These are phyloP conservation scores for Lichtheimia ramosa DNA, from an alignment of 371 early-diverging fungal species.

Conservation along the genomic window DNA sequence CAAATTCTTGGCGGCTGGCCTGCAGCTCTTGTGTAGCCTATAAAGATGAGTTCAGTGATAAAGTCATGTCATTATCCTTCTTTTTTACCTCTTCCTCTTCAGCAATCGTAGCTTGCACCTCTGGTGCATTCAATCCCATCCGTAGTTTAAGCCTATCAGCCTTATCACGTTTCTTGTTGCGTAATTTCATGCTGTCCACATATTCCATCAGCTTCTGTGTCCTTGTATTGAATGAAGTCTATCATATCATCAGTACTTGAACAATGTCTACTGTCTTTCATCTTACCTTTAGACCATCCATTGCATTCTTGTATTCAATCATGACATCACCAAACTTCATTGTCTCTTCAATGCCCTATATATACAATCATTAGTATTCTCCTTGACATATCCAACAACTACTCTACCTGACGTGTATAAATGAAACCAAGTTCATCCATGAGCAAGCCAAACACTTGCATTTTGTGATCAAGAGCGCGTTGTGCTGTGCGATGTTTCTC, in stretches of 20 bases:
- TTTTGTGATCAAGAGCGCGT: slow-evolving; percentile 51
- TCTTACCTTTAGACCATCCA: slow-evolving; percentile 54
- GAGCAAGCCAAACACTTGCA: slow-evolving; percentile 61
- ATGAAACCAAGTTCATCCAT: slow-evolving; percentile 59
- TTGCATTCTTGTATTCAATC: slow-evolving; percentile 55
- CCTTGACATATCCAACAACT: neutral
- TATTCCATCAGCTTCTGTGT: slow-evolving; percentile 58
- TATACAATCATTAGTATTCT: neutral
- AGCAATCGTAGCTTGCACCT: slow-evolving; percentile 40
- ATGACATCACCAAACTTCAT: slow-evolving; percentile 61
- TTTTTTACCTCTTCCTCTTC: slow-evolving; percentile 41
- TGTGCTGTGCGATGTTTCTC: slow-evolving; percentile 48
- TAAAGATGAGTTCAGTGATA: slow-evolving; percentile 6
- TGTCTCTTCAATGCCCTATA: slow-evolving; percentile 48
- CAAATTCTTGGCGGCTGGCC: slow-evolving; percentile 36
- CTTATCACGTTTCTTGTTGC: slow-evolving; percentile 50
- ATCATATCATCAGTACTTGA: neutral
- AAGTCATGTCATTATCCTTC: slow-evolving; percentile 10
- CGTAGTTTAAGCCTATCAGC: slow-evolving; percentile 48
- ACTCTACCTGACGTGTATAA: slow-evolving; percentile 45
- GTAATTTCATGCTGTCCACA: slow-evolving; percentile 49
- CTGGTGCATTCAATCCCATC: slow-evolving; percentile 42
- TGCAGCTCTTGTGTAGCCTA: slow-evolving; percentile 39
- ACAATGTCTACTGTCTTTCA: neutral
- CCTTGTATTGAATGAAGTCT: slow-evolving; percentile 55